Percentiles rank a stretch among this genome's conserved stretches.
Evolutionary conservation across 2,329 filamentous ascomycete genomes (phyloP).

Genomic region (Lizonia empirigonia): DNA sequence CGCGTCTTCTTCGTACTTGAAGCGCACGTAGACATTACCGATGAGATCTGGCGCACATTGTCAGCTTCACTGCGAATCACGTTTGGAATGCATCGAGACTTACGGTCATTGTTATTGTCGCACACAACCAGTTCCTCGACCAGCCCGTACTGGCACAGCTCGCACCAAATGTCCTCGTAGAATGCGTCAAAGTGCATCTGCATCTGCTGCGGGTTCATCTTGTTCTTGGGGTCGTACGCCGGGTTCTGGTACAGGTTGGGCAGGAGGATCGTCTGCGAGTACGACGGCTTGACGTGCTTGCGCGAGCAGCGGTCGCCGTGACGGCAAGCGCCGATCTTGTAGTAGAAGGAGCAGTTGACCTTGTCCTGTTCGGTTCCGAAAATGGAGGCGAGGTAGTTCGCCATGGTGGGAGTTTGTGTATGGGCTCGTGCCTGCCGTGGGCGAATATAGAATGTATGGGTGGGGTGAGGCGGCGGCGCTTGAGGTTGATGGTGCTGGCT

Average conservation of each 20-base stretch:
- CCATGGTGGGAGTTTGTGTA: constrained; percentile 64
- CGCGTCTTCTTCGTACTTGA: constrained; percentile 98
- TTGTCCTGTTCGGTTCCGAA: constrained; percentile 99
- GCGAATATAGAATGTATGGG: background rate
- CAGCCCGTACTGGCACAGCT: constrained; percentile 97
- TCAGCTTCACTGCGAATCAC: background rate
- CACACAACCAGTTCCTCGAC: constrained; percentile 97
- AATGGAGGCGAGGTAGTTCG: constrained; percentile 98
- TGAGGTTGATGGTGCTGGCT: constrained; percentile 7
- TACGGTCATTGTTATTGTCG: constrained; percentile 98
- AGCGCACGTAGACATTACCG: constrained; percentile 98
- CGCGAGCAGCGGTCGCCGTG: constrained; percentile 98
- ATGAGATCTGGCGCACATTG: constrained; percentile 74
- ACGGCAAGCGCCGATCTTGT: constrained; percentile 98
- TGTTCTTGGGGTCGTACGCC: constrained; percentile 93
- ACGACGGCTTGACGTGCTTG: constrained; percentile 99
- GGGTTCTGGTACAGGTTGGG: constrained; percentile 99
- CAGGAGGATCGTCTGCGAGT: constrained; percentile 96
- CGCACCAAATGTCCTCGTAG: constrained; percentile 99
- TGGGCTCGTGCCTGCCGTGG: background rate
- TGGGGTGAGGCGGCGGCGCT: constrained; percentile 1
- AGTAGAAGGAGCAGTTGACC: constrained; percentile 99
- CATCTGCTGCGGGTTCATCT: constrained; percentile 94
- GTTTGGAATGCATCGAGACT: constrained; percentile 44
- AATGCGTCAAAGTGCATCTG: constrained; percentile 99